Evolutionary conservation across 495 filamentous ascomycete genomes (phyloP).

Genomic region (Daldinia decipiens): DNA sequence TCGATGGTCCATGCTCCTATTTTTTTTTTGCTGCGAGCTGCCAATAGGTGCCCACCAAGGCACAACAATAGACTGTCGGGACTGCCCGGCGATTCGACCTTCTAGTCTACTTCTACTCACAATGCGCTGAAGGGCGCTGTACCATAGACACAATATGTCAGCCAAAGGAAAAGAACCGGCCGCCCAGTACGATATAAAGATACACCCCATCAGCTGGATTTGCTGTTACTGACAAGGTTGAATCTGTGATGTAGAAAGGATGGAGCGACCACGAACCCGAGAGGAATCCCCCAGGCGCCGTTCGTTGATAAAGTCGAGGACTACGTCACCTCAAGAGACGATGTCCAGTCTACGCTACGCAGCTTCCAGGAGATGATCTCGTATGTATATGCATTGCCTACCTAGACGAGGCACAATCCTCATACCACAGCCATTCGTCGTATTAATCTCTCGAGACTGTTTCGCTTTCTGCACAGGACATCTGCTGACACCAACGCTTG

Average conservation of each 20-base stretch:
- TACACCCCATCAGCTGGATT: neutral
- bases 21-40: conserved; percentile 25
- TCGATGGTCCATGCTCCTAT: conserved; percentile 34
- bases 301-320: conserved; percentile 97
- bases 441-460: conserved; percentile 15
- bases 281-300: conserved; percentile 93
- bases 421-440: neutral
- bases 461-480: neutral
- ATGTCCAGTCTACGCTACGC: conserved; percentile 89
- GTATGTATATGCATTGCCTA: conserved; percentile 55
- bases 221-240: conserved; percentile 6
- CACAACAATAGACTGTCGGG: conserved; percentile 3
- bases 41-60: conserved; percentile 12
- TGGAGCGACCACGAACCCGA: conserved; percentile 78
- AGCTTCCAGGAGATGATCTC: conserved; percentile 99
- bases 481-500: conserved; percentile 21
- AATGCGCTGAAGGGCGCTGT: conserved; percentile 21
- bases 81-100: neutral
- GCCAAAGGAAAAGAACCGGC: conserved; percentile 50
- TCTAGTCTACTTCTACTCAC: conserved; percentile 2
- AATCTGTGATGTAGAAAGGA: conserved; percentile 53
- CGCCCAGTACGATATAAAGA: conserved; percentile 35
- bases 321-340: conserved; percentile 85
- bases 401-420: neutral
- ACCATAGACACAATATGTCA: conserved; percentile 42